Conservation (phyloP, 2,329 filamentous ascomycete genomes). For the Stenocarpella maydis region DNA sequence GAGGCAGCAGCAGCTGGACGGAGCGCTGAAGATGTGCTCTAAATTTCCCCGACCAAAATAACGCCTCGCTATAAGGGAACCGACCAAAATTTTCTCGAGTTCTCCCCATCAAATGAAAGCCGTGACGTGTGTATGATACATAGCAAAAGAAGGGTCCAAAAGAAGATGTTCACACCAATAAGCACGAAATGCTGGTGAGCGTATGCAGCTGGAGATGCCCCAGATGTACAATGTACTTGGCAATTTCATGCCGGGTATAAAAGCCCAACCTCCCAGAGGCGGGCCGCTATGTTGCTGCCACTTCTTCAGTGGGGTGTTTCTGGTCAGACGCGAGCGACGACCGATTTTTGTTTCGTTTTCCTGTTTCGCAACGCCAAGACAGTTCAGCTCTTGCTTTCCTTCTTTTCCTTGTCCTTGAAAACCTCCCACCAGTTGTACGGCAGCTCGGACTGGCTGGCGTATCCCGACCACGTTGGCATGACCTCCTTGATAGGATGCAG, state of each 20-base stretch:
- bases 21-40: not conserved
- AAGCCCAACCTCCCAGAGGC: conserved; percentile 9
- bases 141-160: conserved; percentile 15
- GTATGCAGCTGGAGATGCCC: conserved; percentile 1
- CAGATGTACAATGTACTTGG: conserved; percentile 21
- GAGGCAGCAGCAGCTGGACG: not conserved
- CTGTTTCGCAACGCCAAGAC: not conserved
- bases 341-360: not conserved
- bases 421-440: conserved; percentile 44
- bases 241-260: conserved; percentile 18
- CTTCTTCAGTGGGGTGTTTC: not conserved
- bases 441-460: conserved; percentile 50
- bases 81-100: conserved; percentile 17
- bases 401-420: conserved; percentile 32
- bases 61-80: conserved; percentile 22
- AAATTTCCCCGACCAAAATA: conserved; percentile 16
- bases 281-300: not conserved
- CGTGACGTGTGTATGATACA: conserved; percentile 12
- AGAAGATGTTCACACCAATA: not conserved
- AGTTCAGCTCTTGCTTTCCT: conserved; percentile 7
- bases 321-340: not conserved
- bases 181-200: not conserved
- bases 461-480: conserved; percentile 56
- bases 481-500: conserved; percentile 69
- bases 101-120: not conserved